Conservation (phyloP, 441 rosid genomes). For the Pelargonium cotyledonis region DNA sequence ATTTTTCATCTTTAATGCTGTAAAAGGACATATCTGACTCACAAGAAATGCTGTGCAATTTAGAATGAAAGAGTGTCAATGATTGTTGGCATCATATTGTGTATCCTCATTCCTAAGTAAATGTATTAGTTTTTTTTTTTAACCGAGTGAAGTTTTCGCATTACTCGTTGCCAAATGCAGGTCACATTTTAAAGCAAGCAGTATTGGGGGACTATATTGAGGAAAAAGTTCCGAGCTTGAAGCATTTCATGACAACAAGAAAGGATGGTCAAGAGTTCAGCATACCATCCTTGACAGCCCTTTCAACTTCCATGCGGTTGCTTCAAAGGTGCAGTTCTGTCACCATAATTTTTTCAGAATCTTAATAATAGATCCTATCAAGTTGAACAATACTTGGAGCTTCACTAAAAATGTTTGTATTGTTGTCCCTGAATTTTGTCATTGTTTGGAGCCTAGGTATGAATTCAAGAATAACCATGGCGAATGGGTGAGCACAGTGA, state of each 20-base stretch:
- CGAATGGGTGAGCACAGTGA: conserved; percentile 59
- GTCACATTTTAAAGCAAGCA: conserved; percentile 38
- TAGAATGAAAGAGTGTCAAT: background rate
- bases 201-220: conserved; percentile 55
- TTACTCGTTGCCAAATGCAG: conserved; percentile 27
- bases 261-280: conserved; percentile 30
- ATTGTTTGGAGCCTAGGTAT: conserved; percentile 34
- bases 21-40: background rate
- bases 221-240: conserved; percentile 60
- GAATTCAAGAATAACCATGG: conserved; percentile 81
- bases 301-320: conserved; percentile 60
- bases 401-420: no score
- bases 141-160: background rate
- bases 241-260: conserved; percentile 45
- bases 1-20: background rate
- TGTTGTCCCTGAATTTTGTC: conserved; percentile 15
- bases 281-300: conserved; percentile 67
- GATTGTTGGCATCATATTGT: conserved; percentile 3
- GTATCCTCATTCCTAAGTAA: background rate
- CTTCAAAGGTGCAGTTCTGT: conserved; percentile 48
- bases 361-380: background rate
- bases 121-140: background rate
- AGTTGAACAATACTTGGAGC: no score
- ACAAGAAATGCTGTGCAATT: background rate
- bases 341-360: background rate